Evolutionary conservation across 2,329 filamentous ascomycete species (phyloP), one percentile per base, ranked within the genome.

Genomic region (Pseudocercospora macadamiae): DNA sequence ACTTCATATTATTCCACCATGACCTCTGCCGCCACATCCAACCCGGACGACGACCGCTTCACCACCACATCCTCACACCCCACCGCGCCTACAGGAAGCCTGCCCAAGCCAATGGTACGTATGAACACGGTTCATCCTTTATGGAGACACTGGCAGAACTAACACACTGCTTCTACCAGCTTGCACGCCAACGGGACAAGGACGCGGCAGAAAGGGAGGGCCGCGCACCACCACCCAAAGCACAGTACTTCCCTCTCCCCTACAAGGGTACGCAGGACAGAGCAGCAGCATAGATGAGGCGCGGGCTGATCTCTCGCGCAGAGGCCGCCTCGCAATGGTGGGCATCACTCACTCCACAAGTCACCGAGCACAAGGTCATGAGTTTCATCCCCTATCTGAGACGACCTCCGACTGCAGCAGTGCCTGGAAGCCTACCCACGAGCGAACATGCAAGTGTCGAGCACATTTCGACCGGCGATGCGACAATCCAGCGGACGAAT

Each of bases 261-360:
- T 49, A 49, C 47, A 49, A 34, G 47, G 26, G 47, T 34, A 49
- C 26, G 14, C 2, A 47, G 23, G 42, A 26, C 47, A 7, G 23
- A 26, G 14, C 25, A 30, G 47, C 32, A 49, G 47, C 47, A 49
- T 49, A 49, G 28, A 47, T 47, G 42, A 47, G 47, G 28, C 47
- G 47, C 16, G 26, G 25, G 47, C 47, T 49, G 47, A 49, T 49
- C 19, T 49, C 47, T 49, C 47, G 28, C 28, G 47, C 47, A 49
- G 92, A 96, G 59, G 93, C 91, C 14, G 91, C 91, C 63, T 88
- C 84, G 66, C 93, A 97, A 82, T 97, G 95, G 91, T 99, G 95
- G 95, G 85, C 87, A 9, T 88, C 86, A 63, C 79, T 95, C n/a
- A 88, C 92, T 1, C 89, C 95, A 2, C 87, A 89, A 16, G 82